Evolutionary conservation across 805 yeast genomes (phyloP).

Genomic region (Candida patagonica): DNA sequence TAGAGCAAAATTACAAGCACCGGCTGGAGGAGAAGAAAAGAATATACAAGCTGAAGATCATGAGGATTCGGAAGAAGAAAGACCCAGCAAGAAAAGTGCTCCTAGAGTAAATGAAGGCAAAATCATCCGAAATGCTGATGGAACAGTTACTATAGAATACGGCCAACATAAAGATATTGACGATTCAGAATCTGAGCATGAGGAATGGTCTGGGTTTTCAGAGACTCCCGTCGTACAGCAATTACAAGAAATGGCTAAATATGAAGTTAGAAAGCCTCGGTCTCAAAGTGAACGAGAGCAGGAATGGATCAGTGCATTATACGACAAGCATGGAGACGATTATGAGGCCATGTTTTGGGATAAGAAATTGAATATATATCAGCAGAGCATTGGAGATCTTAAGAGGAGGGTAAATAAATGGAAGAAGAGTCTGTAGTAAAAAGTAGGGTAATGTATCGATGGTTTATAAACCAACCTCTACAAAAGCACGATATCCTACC

Average conservation of each 20-base stretch:
- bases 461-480: conserved; percentile 14
- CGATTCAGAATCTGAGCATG: conserved; percentile 21
- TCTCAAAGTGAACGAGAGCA: conserved; percentile 62
- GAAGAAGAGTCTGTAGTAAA: conserved; percentile 41
- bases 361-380: conserved; percentile 69
- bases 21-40: conserved; percentile 78
- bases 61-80: conserved; percentile 44
- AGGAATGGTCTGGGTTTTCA: conserved; percentile 19
- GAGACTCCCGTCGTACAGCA: conserved; percentile 54
- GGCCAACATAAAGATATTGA: conserved; percentile 41
- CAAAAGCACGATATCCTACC: conserved; percentile 81
- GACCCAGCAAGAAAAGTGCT: neutral
- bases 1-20: conserved; percentile 49
- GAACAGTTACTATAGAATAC: conserved; percentile 56
- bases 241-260: conserved; percentile 53
- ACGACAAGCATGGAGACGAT: conserved; percentile 78
- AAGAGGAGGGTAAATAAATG: conserved; percentile 62
- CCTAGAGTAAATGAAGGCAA: conserved; percentile 43
- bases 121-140: conserved; percentile 59
- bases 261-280: conserved; percentile 38
- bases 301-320: conserved; percentile 57
- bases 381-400: conserved; percentile 78
- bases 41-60: conserved; percentile 20
- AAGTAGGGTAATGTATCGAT: neutral
- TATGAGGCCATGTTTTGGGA: conserved; percentile 91